These are phyloP conservation scores for Vigna angularis DNA, from an alignment of 306 rosid genomes.

Conservation along the genomic window DNA sequence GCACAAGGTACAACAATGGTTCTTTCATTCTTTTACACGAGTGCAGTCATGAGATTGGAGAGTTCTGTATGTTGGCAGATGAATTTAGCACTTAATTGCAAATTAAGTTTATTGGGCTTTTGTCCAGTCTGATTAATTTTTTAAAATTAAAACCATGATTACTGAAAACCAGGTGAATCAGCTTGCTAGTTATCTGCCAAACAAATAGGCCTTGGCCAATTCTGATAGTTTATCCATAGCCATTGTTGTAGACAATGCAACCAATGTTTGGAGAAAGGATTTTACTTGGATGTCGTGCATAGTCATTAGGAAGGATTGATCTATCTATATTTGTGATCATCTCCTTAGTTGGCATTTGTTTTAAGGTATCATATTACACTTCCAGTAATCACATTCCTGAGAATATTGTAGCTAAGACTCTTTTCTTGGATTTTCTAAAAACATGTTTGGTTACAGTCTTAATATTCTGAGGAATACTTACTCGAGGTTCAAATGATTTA, in stretches of 20 bases:
- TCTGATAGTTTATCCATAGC: constrained; percentile 11
- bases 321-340: background rate
- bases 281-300: constrained; percentile 7
- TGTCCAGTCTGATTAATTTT: constrained; percentile 14
- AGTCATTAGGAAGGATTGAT: background rate
- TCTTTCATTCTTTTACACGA: constrained; percentile 30
- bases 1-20: constrained; percentile 60
- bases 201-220: constrained; percentile 10
- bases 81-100: constrained; percentile 1
- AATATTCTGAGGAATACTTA: background rate
- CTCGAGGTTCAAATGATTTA: no score
- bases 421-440: background rate
- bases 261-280: constrained; percentile 9
- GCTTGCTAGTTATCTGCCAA: constrained; percentile 30
- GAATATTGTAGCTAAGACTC: background rate
- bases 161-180: background rate
- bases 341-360: background rate
- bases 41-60: constrained; percentile 36
- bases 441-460: background rate
- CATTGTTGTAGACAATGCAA: background rate
- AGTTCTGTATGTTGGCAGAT: constrained; percentile 13
- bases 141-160: constrained; percentile 27
- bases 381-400: background rate
- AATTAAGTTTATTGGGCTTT: constrained; percentile 15
- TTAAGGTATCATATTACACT: background rate